Evolutionary conservation across 768 basidiomycete species (phyloP), one percentile per base, ranked within the genome.

Genomic region (Auricularia cornea): DNA sequence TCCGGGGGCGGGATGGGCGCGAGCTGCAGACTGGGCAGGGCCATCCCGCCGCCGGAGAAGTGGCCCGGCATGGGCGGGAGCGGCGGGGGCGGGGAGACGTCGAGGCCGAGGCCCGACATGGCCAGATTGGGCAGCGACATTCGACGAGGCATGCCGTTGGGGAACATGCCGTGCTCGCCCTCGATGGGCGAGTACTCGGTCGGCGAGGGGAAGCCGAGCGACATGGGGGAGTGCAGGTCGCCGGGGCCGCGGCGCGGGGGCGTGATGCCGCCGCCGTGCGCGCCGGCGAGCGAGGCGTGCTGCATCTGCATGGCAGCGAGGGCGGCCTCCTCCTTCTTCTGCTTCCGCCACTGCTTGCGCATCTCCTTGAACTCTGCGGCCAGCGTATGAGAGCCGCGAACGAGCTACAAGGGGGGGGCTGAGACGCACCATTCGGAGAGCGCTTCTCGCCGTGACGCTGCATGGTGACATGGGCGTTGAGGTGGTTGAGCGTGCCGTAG

Each of bases 391-490:
- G 64, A 35, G 64, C 35, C 56, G 29, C 41, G n/a, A n/a, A n/a
- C 18, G 40, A 29, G 51, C 30, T 1, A 51, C 29, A 12, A 12
- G 31, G 32, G 3, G 30, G 31, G 35, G 32, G 32, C 26, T 28
- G 54, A 57, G 26, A 77, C 90, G 76, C 70, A 96, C 96, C 95
- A 62, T 84, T 84, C 14, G 96, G 96, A 72, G 85, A 89, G 62
- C 95, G 84, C 77, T 96, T 98, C 18, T 80, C 62, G 51, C 96
- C 96, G 72, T 99, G 96, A 74, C 91, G 91, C 74, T 98, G 96
- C 92, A 97, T 97, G n/a, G 87, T 89, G 63, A 98, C 93, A 73
- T 99, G 96, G 32, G 94, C 94, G 72, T 99, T 99, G 65, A 99
- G 81, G 75, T 99, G 96, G 72, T 99, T 98, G 59, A 98, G 80